Evolutionary conservation across 306 rosid species (phyloP).

Genomic region (Dicorynia guianensis): DNA sequence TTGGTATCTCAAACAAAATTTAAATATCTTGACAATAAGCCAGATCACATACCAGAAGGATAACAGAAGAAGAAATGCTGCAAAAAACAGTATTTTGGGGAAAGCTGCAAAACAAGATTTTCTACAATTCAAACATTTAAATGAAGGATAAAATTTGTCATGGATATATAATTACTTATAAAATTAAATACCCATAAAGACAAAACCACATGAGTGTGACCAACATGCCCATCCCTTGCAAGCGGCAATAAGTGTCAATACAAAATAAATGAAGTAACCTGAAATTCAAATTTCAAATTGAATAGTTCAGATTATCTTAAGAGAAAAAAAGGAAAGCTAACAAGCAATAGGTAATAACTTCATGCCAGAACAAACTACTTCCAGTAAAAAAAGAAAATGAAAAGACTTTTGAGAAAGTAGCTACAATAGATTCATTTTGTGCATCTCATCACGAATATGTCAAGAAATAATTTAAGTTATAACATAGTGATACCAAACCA

Average conservation of each 20-base stretch:
- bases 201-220: constrained; percentile 86
- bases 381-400: background rate
- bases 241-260: constrained; percentile 67
- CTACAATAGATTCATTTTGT: background rate
- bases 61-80: constrained; percentile 95
- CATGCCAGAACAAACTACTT: constrained; percentile 1
- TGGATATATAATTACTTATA: constrained; percentile 24
- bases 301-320: constrained; percentile 39
- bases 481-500: background rate
- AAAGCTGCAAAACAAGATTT: constrained; percentile 79
- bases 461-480: constrained; percentile 5
- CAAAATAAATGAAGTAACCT: constrained; percentile 80
- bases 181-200: constrained; percentile 78
- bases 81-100: constrained; percentile 86
- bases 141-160: constrained; percentile 21
- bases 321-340: constrained; percentile 16
- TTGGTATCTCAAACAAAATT: background rate
- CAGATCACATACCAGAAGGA: constrained; percentile 88
- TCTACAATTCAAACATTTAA: constrained; percentile 46
- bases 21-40: constrained; percentile 36
- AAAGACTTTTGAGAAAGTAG: background rate
- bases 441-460: background rate
- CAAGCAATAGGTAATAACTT: background rate
- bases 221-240: constrained; percentile 88
- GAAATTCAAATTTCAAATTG: constrained; percentile 48